A percentile compares a stretch with the other conserved stretches of the same genome.
These are phyloP conservation scores for Golovinomyces cichoracearum DNA, from an alignment of 2,329 filamentous ascomycete species.

Conservation along the genomic window DNA sequence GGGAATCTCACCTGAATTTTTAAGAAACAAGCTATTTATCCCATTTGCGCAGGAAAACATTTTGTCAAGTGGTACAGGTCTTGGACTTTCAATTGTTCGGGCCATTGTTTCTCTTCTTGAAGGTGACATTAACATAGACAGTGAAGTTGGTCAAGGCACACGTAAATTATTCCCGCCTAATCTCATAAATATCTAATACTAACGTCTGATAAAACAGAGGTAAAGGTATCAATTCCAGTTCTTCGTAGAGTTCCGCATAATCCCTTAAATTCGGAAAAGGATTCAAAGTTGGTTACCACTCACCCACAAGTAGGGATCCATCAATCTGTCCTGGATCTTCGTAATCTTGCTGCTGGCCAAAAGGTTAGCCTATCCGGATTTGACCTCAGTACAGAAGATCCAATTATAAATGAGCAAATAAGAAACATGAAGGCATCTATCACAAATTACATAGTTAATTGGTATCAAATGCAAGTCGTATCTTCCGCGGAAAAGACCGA, in stretches of 20 bases:
- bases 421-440: conserved; percentile 10
- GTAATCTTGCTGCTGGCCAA: conserved; percentile 6
- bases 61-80: conserved; percentile 32
- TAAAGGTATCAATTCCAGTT: conserved; percentile 13
- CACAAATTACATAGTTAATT: conserved; percentile 11
- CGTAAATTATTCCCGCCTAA: conserved; percentile 16
- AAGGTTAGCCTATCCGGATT: conserved; percentile 12
- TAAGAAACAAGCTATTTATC: conserved; percentile 32
- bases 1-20: conserved; percentile 38
- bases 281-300: conserved; percentile 7
- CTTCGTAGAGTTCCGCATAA: conserved; percentile 11
- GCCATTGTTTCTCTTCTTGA: conserved; percentile 33
- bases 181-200: not conserved
- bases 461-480: conserved; percentile 14
- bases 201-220: conserved; percentile 7
- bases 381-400: conserved; percentile 7
- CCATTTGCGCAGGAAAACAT: conserved; percentile 39
- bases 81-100: conserved; percentile 39
- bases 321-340: conserved; percentile 9
- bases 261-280: conserved; percentile 4
- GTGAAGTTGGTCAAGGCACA: conserved; percentile 27
- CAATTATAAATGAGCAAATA: conserved; percentile 6
- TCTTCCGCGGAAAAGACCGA: conserved; percentile 7
- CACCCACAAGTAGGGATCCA: conserved; percentile 8
- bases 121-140: conserved; percentile 33